These are phyloP conservation scores for Saccharomycopsis sp. DNA, from an alignment of 805 yeast species.

Conservation along the genomic window DNA sequence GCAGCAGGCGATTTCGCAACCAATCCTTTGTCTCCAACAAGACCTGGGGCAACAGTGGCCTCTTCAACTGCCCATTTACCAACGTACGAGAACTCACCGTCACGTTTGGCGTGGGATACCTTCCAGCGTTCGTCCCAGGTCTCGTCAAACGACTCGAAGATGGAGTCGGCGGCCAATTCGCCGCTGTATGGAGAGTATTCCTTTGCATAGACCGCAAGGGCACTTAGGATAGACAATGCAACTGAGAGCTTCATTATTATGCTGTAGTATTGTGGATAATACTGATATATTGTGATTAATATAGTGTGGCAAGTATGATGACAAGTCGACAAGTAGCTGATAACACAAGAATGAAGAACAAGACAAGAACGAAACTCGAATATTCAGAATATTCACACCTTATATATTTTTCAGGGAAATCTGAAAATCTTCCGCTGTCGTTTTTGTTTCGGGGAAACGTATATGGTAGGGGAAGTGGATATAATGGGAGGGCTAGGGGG, in stretches of 20 bases:
- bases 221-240: background rate
- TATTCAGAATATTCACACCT: no score
- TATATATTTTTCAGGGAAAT: no score
- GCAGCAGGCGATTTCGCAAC: slow-evolving; percentile 72
- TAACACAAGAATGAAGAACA: no score
- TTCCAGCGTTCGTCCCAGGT: slow-evolving; percentile 45
- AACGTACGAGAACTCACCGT: slow-evolving; percentile 49
- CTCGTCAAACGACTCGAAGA: slow-evolving; percentile 60
- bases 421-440: no score
- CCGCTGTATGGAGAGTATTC: background rate
- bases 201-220: background rate
- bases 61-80: slow-evolving; percentile 79
- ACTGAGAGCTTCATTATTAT: background rate
- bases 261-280: background rate
- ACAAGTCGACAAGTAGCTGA: no score
- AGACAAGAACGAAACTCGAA: no score
- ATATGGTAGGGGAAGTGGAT: no score
- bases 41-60: slow-evolving; percentile 50
- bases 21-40: slow-evolving; percentile 63
- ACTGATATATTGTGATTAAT: no score
- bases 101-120: slow-evolving; percentile 49
- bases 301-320: no score
- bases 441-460: no score
- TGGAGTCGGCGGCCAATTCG: slow-evolving; percentile 36
- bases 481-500: no score